Base-by-base conservation (phyloP, 306 rosid species). In the Cicer bijugum region DNA sequence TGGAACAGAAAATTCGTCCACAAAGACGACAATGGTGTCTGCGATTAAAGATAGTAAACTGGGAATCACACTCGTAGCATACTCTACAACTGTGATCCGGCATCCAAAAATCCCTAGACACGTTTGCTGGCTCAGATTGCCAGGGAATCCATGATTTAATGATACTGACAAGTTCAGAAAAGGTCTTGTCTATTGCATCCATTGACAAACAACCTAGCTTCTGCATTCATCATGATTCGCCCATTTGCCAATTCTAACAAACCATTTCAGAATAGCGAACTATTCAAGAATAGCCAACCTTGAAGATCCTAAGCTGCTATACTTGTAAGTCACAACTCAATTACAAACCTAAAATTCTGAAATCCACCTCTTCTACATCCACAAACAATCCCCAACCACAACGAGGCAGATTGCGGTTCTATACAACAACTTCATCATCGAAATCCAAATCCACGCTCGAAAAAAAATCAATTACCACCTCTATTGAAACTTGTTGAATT, bases 91-190 rank as follows among this genome's bases (percentile, higher is more conserved):
- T 94, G 56, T 77, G 82, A 69, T 94, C 99, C 1, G 96, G 97
- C 97, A 94, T 95, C 99, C 99, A 95, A 79, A 91, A 91, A 84
- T 84, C 93, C 75, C 91, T 84, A 0, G 97, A 87, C 73, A 95
- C 89, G 50, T 88, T 84, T 28, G 79, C 80, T 17, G 97, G 92
- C 74, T 86, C 93, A 8, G 93, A 82, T 50, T 81, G 82, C 96
- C 96, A 73, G 68, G 96, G 90, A 63, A 87, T 83, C 99, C 88
- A 91, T 8, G 97, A 85, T 80, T 85, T 95, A 78, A 88, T 17
- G 17, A 78, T 42, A 74, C 86, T 74, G 23, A 88, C 85, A 63
- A 95, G 75, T 51, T 87, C 89, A 35, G 86, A 81, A 55, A 88
- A 73, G 12, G 84, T 67, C 65, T 84, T 88, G 84, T 77, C 86